Evolutionary conservation across 768 basidiomycete genomes (phyloP), one percentile per base, ranked within the genome.

Genomic region (Megacollybia marginata): DNA sequence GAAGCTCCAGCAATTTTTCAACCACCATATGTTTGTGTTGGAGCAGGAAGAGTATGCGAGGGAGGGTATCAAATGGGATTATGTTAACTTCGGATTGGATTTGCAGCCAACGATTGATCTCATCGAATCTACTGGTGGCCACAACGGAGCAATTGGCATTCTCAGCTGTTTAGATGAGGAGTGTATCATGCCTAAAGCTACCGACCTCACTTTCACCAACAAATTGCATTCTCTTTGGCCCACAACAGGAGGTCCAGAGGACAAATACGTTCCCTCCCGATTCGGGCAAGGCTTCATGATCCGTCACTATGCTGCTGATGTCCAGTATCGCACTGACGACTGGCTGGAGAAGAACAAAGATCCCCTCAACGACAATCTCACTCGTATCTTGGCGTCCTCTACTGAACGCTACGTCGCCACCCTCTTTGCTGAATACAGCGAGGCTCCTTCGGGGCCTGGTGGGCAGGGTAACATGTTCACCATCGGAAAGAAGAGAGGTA

Each of bases 271-370:
- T 53, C 81, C 92, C 0, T 76, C 91, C 3, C 75, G 93, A 8
- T 94, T 97, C 61, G 87, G 90, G 31, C 91, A 92, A 60, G 93
- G 94, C 4, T 99, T 99, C 72, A 82, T 92, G 57, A 79, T 99
- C 46, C 83, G 91, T 53, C 96, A 99, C 62, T 98, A 98, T 59
- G 96, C 96, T 1, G 96, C 93, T 32, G 88, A 83, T 57, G 96
- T 99, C 59, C 94, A 98, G 59, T 99, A 99, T 60, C 80, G 86
- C 28, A 97, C 93, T 2, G 85, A 91, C 35, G 91, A 93, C 13
- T 99, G 96, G 96, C 71, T 99, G 57, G 94, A 95, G 72, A 99
- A 98, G 83, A 99, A 99, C 76, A 96, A 96, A 69, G 96, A 99
- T 59, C 96, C 96, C 0, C 71, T 99, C 51, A 97, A 97, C 62